phyloP scores from a whole-genome alignment of 805 yeast species.

The Kazachstania bromeliacearum region DNA sequence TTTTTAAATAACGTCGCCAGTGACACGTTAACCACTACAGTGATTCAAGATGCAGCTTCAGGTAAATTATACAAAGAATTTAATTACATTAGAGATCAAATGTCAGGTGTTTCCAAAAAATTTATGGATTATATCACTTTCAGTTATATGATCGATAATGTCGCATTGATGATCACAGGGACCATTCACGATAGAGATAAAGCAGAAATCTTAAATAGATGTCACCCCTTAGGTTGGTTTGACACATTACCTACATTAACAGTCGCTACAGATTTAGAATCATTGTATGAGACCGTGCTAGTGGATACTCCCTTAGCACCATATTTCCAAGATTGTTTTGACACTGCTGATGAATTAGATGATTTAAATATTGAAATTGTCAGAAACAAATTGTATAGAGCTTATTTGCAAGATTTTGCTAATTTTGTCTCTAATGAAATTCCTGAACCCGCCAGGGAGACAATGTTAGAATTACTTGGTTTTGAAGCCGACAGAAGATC shows the following conservation, averaged over 20 bases:
- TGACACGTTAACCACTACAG: slow-evolving; percentile 66
- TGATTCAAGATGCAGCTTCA: slow-evolving; percentile 73
- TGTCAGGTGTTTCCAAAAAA: slow-evolving; percentile 67
- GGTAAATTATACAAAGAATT: slow-evolving; percentile 73
- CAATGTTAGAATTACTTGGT: slow-evolving; percentile 65
- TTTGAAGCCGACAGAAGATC: slow-evolving; percentile 96
- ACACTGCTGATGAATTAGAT: slow-evolving; percentile 77
- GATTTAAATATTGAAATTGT: slow-evolving; percentile 93
- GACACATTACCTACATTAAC: slow-evolving; percentile 92
- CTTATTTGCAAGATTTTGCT: slow-evolving; percentile 82
- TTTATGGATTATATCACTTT: slow-evolving; percentile 90
- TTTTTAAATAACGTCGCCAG: slow-evolving; percentile 75
- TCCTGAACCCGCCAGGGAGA: slow-evolving; percentile 67
- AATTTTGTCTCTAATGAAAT: slow-evolving; percentile 53
- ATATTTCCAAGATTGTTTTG: slow-evolving; percentile 83
- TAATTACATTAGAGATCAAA: slow-evolving; percentile 74
- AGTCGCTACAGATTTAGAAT: slow-evolving; percentile 89
- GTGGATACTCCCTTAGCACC: slow-evolving; percentile 97
- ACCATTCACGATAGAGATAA: slow-evolving; percentile 92
- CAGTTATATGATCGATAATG: slow-evolving; percentile 98
- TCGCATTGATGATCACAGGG: slow-evolving; percentile 91
- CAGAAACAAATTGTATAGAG: slow-evolving; percentile 84
- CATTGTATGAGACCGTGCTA: slow-evolving; percentile 84
- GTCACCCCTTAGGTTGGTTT: slow-evolving; percentile 98
- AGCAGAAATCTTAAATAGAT: slow-evolving; percentile 75